Percentiles rank a stretch among this genome's conserved stretches.
Conservation (phyloP, 768 basidiomycete species). For the Naganishia vishniacii region DNA sequence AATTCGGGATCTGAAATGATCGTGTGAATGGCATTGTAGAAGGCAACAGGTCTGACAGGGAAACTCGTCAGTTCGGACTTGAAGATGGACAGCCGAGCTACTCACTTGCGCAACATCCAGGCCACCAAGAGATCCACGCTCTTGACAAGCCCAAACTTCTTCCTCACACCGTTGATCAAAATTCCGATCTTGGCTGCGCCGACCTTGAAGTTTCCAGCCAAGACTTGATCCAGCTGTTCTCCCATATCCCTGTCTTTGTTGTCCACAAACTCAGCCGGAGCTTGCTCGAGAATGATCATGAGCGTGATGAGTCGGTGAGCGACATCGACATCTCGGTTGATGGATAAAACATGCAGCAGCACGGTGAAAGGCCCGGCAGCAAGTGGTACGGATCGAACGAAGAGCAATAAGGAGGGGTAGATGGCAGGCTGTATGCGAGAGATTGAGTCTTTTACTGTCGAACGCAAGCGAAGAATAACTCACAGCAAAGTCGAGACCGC, state of each 20-base stretch:
- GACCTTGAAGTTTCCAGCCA: slow-evolving; percentile 18
- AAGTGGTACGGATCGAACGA: slow-evolving; percentile 39
- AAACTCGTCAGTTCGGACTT: neutral
- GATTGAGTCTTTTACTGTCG: neutral
- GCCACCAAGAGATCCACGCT: slow-evolving; percentile 30
- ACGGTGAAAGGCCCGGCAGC: slow-evolving; percentile 41
- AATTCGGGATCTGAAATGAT: slow-evolving; percentile 18
- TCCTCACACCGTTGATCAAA: slow-evolving; percentile 33
- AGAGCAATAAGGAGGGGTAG: slow-evolving; percentile 43
- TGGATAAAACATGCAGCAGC: slow-evolving; percentile 33
- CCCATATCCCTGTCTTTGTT: slow-evolving; percentile 19
- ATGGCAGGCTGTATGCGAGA: slow-evolving; percentile 35
- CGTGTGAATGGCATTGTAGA: slow-evolving; percentile 16
- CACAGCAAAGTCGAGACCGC: slow-evolving; percentile 40
- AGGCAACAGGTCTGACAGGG: neutral
- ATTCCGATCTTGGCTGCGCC: slow-evolving; percentile 27
- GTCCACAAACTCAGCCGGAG: slow-evolving; percentile 22
- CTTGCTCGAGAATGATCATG: slow-evolving; percentile 40
- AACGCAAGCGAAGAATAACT: slow-evolving; percentile 18
- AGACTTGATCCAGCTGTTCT: slow-evolving; percentile 23
- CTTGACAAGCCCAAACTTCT: slow-evolving; percentile 38
- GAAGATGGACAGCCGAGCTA: neutral
- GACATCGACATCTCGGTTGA: slow-evolving; percentile 36
- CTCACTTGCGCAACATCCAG: slow-evolving; percentile 23
- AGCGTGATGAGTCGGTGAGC: slow-evolving; percentile 41